Base-by-base conservation (phyloP, 768 basidiomycete genomes). In the Clitopilus hobsonii region DNA sequence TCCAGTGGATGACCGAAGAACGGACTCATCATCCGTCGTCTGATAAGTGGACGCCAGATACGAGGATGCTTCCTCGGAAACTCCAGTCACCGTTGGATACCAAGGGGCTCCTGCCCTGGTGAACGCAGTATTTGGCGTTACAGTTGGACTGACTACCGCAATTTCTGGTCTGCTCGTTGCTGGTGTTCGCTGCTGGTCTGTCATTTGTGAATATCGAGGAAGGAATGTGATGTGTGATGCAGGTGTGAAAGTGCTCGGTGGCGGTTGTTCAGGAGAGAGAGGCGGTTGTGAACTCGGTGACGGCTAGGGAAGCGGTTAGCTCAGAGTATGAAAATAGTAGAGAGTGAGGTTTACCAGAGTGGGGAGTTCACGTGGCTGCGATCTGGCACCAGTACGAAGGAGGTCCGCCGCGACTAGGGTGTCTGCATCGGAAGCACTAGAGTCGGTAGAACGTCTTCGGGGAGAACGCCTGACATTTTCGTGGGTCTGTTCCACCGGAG, bases 401-500 rank as follows among this genome's bases (percentile, higher is more conserved):
- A 63, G 63, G 23, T 57, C 56, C 47, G 63, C 63, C 2, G 65
- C 65, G 26, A 66, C 65, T 0, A 66, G 63, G 1, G 65, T 66
- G 14, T 63, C 63, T 6, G 63, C 63, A 38, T 55, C 51, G 0
- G 65, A 66, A 18, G 61, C 23, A 32, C 38, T 60, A 5, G 65
- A 64, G 16, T 25, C 11, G n/a, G 58, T 60, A 32, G 55, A 60
- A 38, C 49, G 56, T 24, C 10, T 58, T 52, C 53, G 28, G 57
- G 23, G 28, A 54, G 47, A 24, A 22, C 24, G 16, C 30, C 52
- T 14, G 10, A 20, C 14, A 26, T n/a, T 20, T 4, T 3, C 14
- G 10, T 27, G 7, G 20, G 14, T 13, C 20, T 20, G n/a, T 47
- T n/a, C n/a, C n/a, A n/a, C n/a, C n/a, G n/a, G n/a, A n/a, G n/a